Percentiles rank a stretch among this genome's conserved stretches.
Conservation (phyloP, 805 yeast genomes). For the Zygoascus flipseniorum region DNA sequence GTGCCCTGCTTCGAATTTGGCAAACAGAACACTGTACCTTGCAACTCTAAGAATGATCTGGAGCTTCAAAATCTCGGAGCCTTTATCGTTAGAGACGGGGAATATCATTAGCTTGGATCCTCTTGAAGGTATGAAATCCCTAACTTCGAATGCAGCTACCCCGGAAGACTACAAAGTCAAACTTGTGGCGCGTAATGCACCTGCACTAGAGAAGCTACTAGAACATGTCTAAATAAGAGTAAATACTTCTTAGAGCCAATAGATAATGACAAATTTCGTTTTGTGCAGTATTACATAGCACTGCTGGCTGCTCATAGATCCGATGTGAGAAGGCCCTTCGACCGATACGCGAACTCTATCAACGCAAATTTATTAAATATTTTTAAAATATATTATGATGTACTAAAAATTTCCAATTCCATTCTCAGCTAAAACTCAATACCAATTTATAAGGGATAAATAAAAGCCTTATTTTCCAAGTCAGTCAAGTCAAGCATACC, state of each 20-base stretch:
- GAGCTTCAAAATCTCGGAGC: conserved; percentile 34
- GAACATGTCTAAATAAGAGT: background rate
- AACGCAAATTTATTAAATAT: too few species aligned
- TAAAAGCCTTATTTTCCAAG: conserved; percentile 41
- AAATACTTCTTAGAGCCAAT: background rate
- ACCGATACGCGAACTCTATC: too few species aligned
- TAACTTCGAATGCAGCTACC: conserved; percentile 19
- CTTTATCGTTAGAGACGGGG: conserved; percentile 10
- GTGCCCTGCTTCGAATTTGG: conserved; percentile 60
- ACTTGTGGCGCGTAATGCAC: conserved; percentile 15
- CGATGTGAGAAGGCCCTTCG: too few species aligned
- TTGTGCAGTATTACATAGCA: too few species aligned
- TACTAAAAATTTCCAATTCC: too few species aligned
- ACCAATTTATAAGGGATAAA: conserved; percentile 36
- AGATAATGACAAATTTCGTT: too few species aligned
- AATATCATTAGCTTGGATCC: conserved; percentile 16
- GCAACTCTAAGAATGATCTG: conserved; percentile 45
- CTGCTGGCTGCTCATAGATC: too few species aligned
- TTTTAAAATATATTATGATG: too few species aligned
- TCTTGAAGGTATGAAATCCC: conserved; percentile 15
- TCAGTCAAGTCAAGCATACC: conserved; percentile 48
- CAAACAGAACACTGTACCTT: conserved; percentile 53
- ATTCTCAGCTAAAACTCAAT: background rate
- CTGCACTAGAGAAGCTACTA: background rate
- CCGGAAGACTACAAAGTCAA: conserved; percentile 17